phyloP scores from a whole-genome alignment of 352 stramenopile species.

The Pythium plurisporium region DNA sequence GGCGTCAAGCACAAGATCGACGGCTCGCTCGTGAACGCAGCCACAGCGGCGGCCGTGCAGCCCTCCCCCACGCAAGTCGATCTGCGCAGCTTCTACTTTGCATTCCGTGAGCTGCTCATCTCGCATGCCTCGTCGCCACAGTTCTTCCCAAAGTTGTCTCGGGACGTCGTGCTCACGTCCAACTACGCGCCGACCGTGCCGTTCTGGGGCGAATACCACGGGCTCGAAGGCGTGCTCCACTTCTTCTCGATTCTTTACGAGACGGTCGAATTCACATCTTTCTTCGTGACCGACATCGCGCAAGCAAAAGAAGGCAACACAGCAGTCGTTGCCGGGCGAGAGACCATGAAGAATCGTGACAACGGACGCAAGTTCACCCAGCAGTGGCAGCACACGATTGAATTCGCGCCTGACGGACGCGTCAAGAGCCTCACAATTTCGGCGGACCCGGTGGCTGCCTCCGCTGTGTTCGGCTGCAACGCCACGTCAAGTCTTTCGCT shows the following conservation, averaged over 20 bases:
- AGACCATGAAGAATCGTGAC: constrained; percentile 88
- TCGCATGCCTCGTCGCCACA: constrained; percentile 85
- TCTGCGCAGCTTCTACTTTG: constrained; percentile 82
- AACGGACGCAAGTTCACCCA: constrained; percentile 88
- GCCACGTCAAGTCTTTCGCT: constrained; percentile 82
- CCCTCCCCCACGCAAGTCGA: constrained; percentile 76
- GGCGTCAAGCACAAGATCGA: constrained; percentile 35
- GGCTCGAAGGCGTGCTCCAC: constrained; percentile 80
- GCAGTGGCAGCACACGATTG: constrained; percentile 88
- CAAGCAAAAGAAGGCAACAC: constrained; percentile 81
- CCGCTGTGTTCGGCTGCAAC: constrained; percentile 84
- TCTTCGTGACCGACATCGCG: constrained; percentile 87
- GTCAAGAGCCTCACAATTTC: constrained; percentile 86
- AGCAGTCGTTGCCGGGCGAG: constrained; percentile 72
- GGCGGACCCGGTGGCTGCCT: constrained; percentile 79
- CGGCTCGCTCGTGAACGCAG: constrained; percentile 17
- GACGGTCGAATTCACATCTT: constrained; percentile 84
- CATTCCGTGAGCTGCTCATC: constrained; percentile 84
- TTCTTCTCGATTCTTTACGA: constrained; percentile 90
- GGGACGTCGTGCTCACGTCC: constrained; percentile 80
- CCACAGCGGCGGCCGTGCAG: constrained; percentile 33
- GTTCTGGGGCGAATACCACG: constrained; percentile 88
- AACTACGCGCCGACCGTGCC: constrained; percentile 87
- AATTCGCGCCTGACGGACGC: constrained; percentile 80
- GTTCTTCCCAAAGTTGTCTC: constrained; percentile 84